Percentiles rank a stretch among this genome's conserved stretches.
Conservation (phyloP, 2,329 filamentous ascomycete genomes). For the Trichoderma afroharzianum region DNA sequence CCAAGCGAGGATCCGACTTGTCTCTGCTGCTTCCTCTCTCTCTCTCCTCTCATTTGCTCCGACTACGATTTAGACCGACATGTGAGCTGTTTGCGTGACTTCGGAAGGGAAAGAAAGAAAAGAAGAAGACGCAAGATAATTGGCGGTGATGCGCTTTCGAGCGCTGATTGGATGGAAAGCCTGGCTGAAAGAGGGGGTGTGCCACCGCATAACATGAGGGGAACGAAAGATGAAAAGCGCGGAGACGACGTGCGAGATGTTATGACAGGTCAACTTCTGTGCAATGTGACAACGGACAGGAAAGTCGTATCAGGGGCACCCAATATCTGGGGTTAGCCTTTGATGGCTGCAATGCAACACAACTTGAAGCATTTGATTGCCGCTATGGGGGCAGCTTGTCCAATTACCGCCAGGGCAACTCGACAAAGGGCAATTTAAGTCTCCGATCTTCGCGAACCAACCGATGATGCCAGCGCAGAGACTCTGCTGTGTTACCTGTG, state of each 20-base stretch:
- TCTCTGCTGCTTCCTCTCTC: not conserved
- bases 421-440: not conserved
- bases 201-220: not conserved
- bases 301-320: constrained; percentile 12
- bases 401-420: not conserved
- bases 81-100: constrained; percentile 1
- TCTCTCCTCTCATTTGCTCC: not conserved
- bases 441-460: not conserved
- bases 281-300: not conserved
- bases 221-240: not conserved
- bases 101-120: not conserved
- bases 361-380: not conserved
- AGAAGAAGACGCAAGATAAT: not conserved
- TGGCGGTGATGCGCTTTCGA: not conserved
- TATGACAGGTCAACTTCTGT: not conserved
- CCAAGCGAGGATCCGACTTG: not conserved
- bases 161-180: not conserved
- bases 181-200: not conserved
- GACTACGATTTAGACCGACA: not conserved
- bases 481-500: not conserved
- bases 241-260: not conserved
- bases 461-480: not conserved
- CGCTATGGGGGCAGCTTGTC: not conserved
- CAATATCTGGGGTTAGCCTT: constrained; percentile 5
- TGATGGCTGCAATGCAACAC: constrained; percentile 13